Percentiles rank a stretch among this genome's conserved stretches.
phyloP scores from a whole-genome alignment of 2,329 filamentous ascomycete species.

The Cordyceps cicadae region DNA sequence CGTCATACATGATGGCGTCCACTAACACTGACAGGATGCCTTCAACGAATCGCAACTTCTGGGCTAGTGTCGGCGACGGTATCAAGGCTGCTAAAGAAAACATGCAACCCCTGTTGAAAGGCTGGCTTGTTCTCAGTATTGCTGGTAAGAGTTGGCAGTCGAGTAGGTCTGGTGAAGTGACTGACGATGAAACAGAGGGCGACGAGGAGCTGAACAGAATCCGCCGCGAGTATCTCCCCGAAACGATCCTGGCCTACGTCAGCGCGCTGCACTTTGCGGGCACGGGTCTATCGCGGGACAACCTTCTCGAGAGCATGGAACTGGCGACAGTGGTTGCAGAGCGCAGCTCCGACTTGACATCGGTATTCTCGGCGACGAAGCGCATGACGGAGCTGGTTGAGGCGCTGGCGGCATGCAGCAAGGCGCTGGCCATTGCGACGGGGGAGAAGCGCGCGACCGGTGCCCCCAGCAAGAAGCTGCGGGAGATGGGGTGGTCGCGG shows the following conservation, averaged over 20 bases:
- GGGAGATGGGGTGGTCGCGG: conserved; percentile 54
- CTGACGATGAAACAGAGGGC: conserved; percentile 36
- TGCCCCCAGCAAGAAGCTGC: conserved; percentile 49
- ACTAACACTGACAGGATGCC: conserved; percentile 26
- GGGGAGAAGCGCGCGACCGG: conserved; percentile 45
- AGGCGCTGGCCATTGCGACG: conserved; percentile 53
- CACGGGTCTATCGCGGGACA: conserved; percentile 63
- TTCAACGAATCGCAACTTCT: conserved; percentile 39
- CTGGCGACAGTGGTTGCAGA: conserved; percentile 68
- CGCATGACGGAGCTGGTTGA: conserved; percentile 70
- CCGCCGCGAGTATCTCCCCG: conserved; percentile 73
- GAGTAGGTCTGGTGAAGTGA: not conserved
- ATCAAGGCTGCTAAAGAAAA: conserved; percentile 46
- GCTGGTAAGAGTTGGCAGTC: conserved; percentile 39
- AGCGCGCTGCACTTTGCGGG: conserved; percentile 73
- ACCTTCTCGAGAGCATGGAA: conserved; percentile 79
- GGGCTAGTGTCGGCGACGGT: conserved; percentile 43
- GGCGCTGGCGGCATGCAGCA: conserved; percentile 68
- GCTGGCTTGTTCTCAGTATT: conserved; percentile 51
- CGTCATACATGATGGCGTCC: not conserved
- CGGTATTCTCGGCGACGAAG: conserved; percentile 53
- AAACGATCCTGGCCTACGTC: conserved; percentile 77
- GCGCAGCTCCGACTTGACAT: conserved; percentile 56
- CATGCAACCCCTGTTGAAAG: conserved; percentile 54
- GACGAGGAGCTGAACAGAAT: conserved; percentile 55